Evolutionary conservation across 164 flowering plant genomes (phyloP).

Genomic region (Macadamia tetraphylla): DNA sequence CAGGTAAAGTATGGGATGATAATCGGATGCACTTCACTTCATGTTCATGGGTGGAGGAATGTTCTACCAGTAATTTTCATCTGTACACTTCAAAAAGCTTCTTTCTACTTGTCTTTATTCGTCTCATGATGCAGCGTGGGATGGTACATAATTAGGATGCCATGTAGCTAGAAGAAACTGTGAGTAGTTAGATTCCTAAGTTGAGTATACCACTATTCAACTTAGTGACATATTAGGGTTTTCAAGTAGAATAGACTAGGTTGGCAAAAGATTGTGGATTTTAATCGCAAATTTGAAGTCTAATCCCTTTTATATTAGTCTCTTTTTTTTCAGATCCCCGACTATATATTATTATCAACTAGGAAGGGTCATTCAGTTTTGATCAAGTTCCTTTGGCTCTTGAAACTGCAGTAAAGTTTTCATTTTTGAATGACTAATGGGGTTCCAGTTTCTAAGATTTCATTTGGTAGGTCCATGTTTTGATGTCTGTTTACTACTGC

Average conservation of each 20-base stretch:
- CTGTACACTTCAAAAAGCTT: not conserved
- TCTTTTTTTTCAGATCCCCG: not conserved
- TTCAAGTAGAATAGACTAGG: not conserved
- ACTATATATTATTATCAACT: too few relatives aligned
- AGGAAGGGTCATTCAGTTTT: too few relatives aligned
- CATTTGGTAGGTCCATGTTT: too few relatives aligned
- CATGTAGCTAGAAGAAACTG: not conserved
- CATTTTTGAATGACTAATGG: too few relatives aligned
- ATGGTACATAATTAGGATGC: not conserved
- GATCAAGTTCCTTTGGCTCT: too few relatives aligned
- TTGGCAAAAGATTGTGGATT: not conserved
- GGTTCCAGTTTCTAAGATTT: too few relatives aligned
- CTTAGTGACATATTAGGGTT: not conserved
- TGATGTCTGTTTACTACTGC: too few relatives aligned
- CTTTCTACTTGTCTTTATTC: not conserved
- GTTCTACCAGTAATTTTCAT: not conserved
- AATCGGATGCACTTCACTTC: not conserved
- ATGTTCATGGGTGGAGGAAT: not conserved
- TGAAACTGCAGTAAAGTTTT: too few relatives aligned
- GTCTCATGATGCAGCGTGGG: not conserved
- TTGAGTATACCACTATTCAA: not conserved
- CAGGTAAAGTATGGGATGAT: not conserved
- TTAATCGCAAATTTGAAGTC: not conserved
- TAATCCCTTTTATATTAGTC: not conserved
- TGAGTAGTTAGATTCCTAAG: not conserved